These are phyloP conservation scores for Trypanosoma boissoni DNA, from an alignment of 208 protist species.

Conservation along the genomic window DNA sequence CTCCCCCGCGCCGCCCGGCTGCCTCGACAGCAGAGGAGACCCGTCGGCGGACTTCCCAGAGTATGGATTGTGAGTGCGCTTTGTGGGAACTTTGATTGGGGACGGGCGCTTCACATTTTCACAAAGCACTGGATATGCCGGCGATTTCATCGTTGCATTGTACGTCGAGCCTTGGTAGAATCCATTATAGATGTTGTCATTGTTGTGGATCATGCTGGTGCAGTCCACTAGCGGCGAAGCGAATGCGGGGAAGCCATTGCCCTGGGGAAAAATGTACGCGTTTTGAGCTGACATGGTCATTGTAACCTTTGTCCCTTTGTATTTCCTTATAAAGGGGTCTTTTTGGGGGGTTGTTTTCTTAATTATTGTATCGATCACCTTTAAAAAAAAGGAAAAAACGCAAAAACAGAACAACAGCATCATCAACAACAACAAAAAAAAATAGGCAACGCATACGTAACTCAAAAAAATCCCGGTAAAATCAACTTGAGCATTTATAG, in stretches of 20 bases:
- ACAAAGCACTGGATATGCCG: background rate
- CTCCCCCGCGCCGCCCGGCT: no score
- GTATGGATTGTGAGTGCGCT: background rate
- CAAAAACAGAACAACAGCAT: background rate
- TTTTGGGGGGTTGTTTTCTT: background rate
- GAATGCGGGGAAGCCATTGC: background rate
- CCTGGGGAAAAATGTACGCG: slow-evolving; percentile 5
- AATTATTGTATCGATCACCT: background rate
- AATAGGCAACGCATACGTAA: no score
- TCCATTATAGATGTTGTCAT: slow-evolving; percentile 60
- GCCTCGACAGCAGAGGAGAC: no score
- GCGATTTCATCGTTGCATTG: background rate
- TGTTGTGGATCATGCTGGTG: slow-evolving; percentile 71
- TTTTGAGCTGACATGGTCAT: slow-evolving; percentile 8
- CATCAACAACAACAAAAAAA: background rate
- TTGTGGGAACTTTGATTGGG: background rate
- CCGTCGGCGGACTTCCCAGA: background rate
- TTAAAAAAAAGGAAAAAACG: background rate
- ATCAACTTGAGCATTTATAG: no score
- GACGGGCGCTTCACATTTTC: background rate
- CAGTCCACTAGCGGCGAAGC: slow-evolving; percentile 61
- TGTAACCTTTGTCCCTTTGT: background rate
- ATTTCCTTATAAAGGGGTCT: no score
- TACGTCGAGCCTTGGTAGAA: background rate
- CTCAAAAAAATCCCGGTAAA: no score